Conservation (phyloP, 306 rosid genomes). For the Myrica gale region DNA sequence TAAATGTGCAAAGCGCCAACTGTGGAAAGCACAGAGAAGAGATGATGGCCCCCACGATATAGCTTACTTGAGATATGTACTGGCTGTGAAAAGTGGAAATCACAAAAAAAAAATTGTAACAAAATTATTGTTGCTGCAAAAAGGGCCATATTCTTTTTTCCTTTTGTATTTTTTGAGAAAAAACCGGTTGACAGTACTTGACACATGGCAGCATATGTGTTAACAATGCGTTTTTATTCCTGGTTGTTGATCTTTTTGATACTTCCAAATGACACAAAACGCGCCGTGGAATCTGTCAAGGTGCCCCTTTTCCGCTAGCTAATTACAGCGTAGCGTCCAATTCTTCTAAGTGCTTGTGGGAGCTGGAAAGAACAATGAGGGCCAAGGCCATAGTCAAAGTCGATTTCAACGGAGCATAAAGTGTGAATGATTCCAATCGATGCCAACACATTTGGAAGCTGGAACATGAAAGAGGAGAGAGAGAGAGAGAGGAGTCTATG, state of each 20-base stretch:
- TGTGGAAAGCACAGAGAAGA: not conserved
- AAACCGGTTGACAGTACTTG: not conserved
- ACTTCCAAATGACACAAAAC: not conserved
- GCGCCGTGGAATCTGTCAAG: not conserved
- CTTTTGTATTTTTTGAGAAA: not conserved
- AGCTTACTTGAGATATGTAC: not conserved
- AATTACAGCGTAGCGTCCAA: not conserved
- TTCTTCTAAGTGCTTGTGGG: not conserved
- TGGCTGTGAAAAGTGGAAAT: not conserved
- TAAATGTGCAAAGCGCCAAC: not conserved
- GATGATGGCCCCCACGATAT: not conserved
- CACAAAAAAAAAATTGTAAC: not conserved
- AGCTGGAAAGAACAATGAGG: not conserved
- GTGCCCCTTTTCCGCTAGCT: not conserved
- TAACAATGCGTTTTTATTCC: not conserved
- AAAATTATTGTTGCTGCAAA: too few species aligned
- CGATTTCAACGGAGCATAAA: not conserved
- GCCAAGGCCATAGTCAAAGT: not conserved
- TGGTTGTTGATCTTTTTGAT: not conserved
- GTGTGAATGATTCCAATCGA: not conserved
- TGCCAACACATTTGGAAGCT: not conserved
- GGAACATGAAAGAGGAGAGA: not conserved
- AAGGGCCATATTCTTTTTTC: not conserved
- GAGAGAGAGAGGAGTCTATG: not conserved
- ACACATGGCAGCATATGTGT: conserved; percentile 1